Evolutionary conservation across 768 basidiomycete species (phyloP), one percentile per base, ranked within the genome.

Genomic region (Trametes maxima): DNA sequence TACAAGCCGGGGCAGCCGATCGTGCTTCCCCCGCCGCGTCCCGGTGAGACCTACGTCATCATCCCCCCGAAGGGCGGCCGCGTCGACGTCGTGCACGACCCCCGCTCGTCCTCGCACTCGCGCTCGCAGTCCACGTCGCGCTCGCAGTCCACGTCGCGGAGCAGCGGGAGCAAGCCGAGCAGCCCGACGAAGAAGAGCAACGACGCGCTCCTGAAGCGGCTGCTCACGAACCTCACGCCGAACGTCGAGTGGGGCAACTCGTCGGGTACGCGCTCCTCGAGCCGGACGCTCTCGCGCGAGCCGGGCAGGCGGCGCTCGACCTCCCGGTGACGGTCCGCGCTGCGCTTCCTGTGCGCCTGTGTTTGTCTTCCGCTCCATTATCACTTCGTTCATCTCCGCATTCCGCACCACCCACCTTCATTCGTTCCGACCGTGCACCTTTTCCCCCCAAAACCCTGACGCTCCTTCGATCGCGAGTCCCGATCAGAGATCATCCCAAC

Each of bases 11-110:
- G 54, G 21, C 42, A 62, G 44, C 48, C 54, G 24, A 62, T 69
- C 44, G 60, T 63, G 11, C 63, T 72, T 19, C 71, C 71, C 11
- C 61, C 66, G 12, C 68, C 70, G 21, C 66, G 64, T 1, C 54
- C 44, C 24, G 71, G 71, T 22, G 67, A 72, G 53, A 58, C 56
- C 43, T 72, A 69, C 54, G 64, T 71, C n/a, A 67, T 73, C 64
- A 59, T 69, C 10, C 69, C 70, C 12, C 67, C 69, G 35, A 61
- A 60, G 36, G 67, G 68, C 45, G 53, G 69, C 21, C 57, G 56
- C 35, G 57, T 70, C 21, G 59, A 65, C 44, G 59, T 70, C 42
- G 63, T 70, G 33, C 39, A 45, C 53, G 49, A 57, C 57, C 55
- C 13, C 17, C 51, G 46, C 44, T 36, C 43, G 22, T 55, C 54